A percentile compares a stretch with the other conserved stretches of the same genome.
Conservation (phyloP, 139 green algal genomes). For the Spirogloea muscicola region DNA sequence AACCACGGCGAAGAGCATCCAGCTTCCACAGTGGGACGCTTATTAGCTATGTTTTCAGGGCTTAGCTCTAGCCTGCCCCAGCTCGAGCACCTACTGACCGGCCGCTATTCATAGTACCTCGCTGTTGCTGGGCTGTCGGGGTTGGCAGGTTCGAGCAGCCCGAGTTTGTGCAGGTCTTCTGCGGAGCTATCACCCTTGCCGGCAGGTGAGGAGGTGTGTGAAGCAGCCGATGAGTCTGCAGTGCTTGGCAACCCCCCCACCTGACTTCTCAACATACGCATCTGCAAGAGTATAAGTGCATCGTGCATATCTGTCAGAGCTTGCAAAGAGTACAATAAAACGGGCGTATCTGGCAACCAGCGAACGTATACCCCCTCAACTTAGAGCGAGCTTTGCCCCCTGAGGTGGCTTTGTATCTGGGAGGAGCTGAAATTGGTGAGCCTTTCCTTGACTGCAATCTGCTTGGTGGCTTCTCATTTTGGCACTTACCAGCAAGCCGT, state of each 20-base stretch:
- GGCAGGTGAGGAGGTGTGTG: conserved; percentile 16
- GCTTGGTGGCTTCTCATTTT: not conserved
- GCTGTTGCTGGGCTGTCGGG: too few species aligned
- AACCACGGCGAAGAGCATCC: too few species aligned
- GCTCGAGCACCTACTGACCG: too few species aligned
- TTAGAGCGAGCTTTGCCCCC: not conserved
- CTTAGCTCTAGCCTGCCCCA: too few species aligned
- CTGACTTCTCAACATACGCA: not conserved
- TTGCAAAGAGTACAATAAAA: not conserved
- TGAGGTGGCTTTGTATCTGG: not conserved
- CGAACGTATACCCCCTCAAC: not conserved
- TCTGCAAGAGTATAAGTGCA: not conserved
- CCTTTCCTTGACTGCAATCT: not conserved
- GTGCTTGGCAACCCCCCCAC: not conserved
- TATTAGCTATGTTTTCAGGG: too few species aligned
- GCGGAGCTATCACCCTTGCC: not conserved
- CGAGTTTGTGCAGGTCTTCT: conserved; percentile 20
- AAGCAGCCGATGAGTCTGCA: not conserved
- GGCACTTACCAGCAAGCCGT: conserved; percentile 45
- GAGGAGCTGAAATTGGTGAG: not conserved
- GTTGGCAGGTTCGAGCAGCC: conserved; percentile 41
- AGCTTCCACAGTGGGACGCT: too few species aligned
- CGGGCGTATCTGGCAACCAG: not conserved
- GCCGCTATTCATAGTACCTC: too few species aligned
- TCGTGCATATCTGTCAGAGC: not conserved